A percentile compares a stretch with the other conserved stretches of the same genome.
phyloP scores from a whole-genome alignment of 805 yeast species.

The Myxozyma neotropica region DNA sequence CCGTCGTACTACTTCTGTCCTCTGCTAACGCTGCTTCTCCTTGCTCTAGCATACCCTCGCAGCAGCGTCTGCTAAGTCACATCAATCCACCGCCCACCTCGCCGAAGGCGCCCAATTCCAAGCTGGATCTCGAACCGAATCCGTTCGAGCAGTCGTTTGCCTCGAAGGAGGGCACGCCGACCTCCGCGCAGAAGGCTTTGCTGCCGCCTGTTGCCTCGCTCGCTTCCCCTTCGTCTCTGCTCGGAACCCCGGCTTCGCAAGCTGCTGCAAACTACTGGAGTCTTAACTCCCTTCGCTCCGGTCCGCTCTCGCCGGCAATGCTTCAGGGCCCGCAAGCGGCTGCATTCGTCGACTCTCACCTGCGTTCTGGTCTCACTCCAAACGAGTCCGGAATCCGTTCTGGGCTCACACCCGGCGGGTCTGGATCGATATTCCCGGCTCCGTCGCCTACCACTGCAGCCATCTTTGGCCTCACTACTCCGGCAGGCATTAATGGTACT shows the following conservation, averaged over 20 bases:
- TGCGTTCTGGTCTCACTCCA: constrained; percentile 67
- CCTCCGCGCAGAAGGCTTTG: constrained; percentile 25
- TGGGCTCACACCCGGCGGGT: constrained; percentile 45
- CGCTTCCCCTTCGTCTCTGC: constrained; percentile 34
- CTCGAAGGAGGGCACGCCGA: constrained; percentile 44
- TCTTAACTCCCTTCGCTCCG: constrained; percentile 38
- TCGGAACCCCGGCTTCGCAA: constrained; percentile 18
- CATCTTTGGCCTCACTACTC: constrained; percentile 41
- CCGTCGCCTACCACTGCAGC: constrained; percentile 46
- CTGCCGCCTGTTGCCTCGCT: constrained; percentile 36
- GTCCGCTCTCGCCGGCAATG: constrained; percentile 46
- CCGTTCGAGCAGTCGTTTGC: constrained; percentile 96
- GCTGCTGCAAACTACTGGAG: constrained; percentile 28
- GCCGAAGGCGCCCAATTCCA: constrained; percentile 2
- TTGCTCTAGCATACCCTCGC: not conserved
- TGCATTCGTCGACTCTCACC: constrained; percentile 33
- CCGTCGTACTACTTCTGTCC: no score
- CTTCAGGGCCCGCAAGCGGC: constrained; percentile 41
- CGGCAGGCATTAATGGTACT: constrained; percentile 43
- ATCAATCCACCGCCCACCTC: not conserved
- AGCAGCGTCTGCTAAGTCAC: not conserved
- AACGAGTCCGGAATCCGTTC: constrained; percentile 71
- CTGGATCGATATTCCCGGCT: constrained; percentile 43
- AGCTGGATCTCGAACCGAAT: constrained; percentile 82
- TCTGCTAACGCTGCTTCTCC: no score